Evolutionary conservation across 495 filamentous ascomycete genomes (phyloP).

Genomic region (Penicillium lividum): DNA sequence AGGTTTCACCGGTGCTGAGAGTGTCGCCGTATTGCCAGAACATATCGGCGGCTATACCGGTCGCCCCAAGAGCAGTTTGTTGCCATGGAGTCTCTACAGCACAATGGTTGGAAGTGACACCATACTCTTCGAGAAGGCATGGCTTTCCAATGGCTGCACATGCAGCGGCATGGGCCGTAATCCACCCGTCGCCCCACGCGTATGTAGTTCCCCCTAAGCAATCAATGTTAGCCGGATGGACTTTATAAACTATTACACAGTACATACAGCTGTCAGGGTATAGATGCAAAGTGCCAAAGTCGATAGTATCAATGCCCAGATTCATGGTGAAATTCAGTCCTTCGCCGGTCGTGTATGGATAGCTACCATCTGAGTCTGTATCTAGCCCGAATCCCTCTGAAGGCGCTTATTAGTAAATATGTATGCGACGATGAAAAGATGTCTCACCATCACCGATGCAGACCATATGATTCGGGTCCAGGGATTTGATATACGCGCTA

Average conservation of each 20-base stretch:
- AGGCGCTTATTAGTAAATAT: neutral
- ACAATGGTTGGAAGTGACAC: constrained; percentile 46
- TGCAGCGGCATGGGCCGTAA: constrained; percentile 58
- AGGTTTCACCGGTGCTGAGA: constrained; percentile 55
- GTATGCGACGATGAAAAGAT: neutral
- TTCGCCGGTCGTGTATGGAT: constrained; percentile 59
- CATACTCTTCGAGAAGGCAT: constrained; percentile 71
- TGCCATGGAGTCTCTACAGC: constrained; percentile 60
- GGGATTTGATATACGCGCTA: constrained; percentile 61
- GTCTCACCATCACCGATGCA: constrained; percentile 56
- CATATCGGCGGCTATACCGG: constrained; percentile 55
- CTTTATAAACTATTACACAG: neutral
- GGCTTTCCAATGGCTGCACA: constrained; percentile 61
- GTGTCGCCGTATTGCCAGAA: constrained; percentile 68
- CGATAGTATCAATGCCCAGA: constrained; percentile 56
- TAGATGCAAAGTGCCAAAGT: constrained; percentile 68
- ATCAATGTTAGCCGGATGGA: neutral
- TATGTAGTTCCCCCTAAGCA: constrained; percentile 45
- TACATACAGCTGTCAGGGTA: constrained; percentile 57
- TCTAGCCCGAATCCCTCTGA: constrained; percentile 44
- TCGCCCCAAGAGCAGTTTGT: constrained; percentile 49
- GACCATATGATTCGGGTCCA: constrained; percentile 69
- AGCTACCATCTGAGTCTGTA: constrained; percentile 49
- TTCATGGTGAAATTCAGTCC: constrained; percentile 66
- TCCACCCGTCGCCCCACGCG: constrained; percentile 58